Conservation (phyloP, 1,284 basidiomycete species). For the Trichosporon ovoides region DNA sequence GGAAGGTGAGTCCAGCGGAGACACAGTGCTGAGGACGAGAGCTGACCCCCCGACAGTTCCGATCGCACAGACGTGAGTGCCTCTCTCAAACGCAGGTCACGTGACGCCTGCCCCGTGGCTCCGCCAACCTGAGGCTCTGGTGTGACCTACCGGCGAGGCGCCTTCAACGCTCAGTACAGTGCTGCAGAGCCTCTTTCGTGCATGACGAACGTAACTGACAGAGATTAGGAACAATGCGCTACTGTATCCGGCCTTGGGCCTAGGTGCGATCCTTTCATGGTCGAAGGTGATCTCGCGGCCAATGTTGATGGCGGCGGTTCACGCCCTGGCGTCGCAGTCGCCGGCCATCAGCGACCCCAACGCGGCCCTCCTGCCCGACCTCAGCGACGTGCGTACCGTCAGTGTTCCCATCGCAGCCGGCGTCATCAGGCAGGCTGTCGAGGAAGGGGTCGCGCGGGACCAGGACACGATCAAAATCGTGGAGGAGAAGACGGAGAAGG, state of each 20-base stretch:
- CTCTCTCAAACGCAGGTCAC: neutral
- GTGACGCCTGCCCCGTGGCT: neutral
- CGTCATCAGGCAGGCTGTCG: constrained; percentile 69
- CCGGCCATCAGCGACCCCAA: constrained; percentile 65
- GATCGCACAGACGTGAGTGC: constrained; percentile 9
- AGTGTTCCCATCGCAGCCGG: constrained; percentile 57
- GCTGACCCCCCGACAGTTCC: neutral
- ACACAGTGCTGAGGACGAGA: too few relatives aligned
- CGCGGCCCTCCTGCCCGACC: constrained; percentile 53
- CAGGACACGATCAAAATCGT: constrained; percentile 39
- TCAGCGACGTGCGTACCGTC: constrained; percentile 66
- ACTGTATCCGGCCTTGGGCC: constrained; percentile 72
- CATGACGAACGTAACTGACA: constrained; percentile 35
- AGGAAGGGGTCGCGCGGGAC: constrained; percentile 56
- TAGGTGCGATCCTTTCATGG: constrained; percentile 62
- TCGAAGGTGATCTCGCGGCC: constrained; percentile 62
- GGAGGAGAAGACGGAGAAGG: constrained; percentile 33
- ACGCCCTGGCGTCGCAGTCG: constrained; percentile 64
- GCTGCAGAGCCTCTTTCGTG: too few relatives aligned
- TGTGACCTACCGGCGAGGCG: too few relatives aligned
- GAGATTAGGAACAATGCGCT: constrained; percentile 57
- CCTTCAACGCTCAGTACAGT: too few relatives aligned
- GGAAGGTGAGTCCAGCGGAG: constrained; percentile 24
- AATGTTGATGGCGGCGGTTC: constrained; percentile 63
- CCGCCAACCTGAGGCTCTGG: too few relatives aligned